Percentiles rank a stretch among this genome's conserved stretches.
Conservation (phyloP, 176 grass and related monocot genomes). For the Thinopyrum elongatum region DNA sequence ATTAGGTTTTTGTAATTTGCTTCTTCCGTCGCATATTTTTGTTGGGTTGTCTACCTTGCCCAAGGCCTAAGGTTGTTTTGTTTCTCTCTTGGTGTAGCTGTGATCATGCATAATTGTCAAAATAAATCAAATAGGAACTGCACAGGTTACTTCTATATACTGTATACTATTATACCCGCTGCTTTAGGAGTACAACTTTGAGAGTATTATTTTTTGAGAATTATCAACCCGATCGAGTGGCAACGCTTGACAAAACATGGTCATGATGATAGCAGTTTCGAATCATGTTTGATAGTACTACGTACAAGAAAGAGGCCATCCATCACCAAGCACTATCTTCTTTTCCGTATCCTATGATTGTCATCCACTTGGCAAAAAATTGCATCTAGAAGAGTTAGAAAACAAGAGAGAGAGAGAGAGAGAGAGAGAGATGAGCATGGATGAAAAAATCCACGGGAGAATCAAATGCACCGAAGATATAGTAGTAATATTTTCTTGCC, state of each 20-base stretch:
- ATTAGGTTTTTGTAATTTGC: neutral
- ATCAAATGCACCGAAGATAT: constrained; percentile 16
- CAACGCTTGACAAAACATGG: neutral
- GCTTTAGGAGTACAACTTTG: too few species aligned
- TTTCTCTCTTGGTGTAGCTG: constrained; percentile 26
- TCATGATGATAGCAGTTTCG: neutral
- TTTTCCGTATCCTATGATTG: neutral
- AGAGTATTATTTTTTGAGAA: neutral
- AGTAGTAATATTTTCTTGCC: neutral
- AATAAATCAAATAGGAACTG: constrained; percentile 43
- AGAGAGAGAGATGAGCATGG: neutral
- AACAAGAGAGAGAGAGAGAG: neutral
- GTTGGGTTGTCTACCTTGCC: constrained; percentile 11
- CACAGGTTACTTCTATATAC: constrained; percentile 12
- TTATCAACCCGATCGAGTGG: neutral
- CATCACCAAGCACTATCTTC: constrained; percentile 16
- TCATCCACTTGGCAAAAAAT: constrained; percentile 22
- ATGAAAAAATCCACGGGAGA: constrained; percentile 16
- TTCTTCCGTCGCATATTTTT: neutral
- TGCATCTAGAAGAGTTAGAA: neutral
- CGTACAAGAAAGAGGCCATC: neutral
- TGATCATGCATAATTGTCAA: constrained; percentile 20
- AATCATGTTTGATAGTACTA: neutral
- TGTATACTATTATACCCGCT: too few species aligned
- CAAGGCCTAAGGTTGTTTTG: constrained; percentile 24